phyloP scores from a whole-genome alignment of 2,329 filamentous ascomycete species.

The Aphanoascus verrucosus region DNA sequence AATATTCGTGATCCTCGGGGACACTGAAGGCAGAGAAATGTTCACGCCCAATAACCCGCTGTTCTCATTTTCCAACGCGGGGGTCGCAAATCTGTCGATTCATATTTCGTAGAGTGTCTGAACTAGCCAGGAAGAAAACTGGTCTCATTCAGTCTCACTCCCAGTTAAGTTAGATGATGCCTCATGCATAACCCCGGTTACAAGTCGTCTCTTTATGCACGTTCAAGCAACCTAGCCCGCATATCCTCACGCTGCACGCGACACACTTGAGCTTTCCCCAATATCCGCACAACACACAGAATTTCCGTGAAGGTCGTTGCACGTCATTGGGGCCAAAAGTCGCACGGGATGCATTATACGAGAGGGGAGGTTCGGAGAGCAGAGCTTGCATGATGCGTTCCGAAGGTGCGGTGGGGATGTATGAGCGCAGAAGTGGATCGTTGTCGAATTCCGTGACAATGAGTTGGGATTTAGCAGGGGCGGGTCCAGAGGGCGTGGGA shows the following conservation, averaged over 20 bases:
- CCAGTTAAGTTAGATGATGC: neutral
- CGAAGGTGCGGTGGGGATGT: slow-evolving; percentile 35
- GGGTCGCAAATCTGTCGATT: too few species aligned
- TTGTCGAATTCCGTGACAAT: slow-evolving; percentile 32
- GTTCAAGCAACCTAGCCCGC: slow-evolving; percentile 39
- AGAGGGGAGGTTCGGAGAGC: slow-evolving; percentile 37
- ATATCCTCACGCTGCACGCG: slow-evolving; percentile 38
- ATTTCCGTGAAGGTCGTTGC: slow-evolving; percentile 29
- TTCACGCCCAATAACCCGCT: too few species aligned
- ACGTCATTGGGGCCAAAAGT: slow-evolving; percentile 21
- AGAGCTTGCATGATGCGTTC: slow-evolving; percentile 37
- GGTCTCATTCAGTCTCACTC: neutral
- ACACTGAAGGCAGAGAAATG: too few species aligned
- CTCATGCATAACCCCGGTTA: slow-evolving; percentile 29
- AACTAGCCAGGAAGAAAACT: neutral
- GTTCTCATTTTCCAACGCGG: too few species aligned
- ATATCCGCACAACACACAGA: slow-evolving; percentile 42
- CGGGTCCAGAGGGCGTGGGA: neutral
- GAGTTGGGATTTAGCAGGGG: slow-evolving; percentile 17
- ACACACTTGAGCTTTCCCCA: slow-evolving; percentile 42
- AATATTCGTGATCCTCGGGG: too few species aligned
- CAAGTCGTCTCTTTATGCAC: slow-evolving; percentile 40
- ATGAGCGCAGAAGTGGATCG: slow-evolving; percentile 34
- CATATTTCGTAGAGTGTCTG: neutral
- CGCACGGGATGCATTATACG: slow-evolving; percentile 38